These are phyloP conservation scores for Biscogniauxia mediterranea DNA, from an alignment of 2,329 filamentous ascomycete species.

Conservation along the genomic window DNA sequence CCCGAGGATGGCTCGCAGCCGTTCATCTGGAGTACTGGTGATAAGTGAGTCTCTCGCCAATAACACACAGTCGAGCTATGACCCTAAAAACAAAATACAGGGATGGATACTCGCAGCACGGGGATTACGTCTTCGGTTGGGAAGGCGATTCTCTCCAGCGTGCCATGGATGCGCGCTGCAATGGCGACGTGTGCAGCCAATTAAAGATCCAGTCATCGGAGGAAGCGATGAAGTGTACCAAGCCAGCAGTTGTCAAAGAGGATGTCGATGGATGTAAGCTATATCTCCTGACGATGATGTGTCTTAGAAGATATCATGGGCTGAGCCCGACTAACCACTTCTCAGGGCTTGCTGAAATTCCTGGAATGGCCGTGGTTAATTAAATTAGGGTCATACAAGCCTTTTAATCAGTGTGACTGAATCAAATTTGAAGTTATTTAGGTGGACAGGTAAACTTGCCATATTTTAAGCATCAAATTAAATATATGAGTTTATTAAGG, in stretches of 20 bases:
- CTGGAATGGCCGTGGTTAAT: neutral
- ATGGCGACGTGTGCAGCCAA: conserved; percentile 10
- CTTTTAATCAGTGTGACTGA: too few species aligned
- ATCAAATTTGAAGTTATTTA: too few species aligned
- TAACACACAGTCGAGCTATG: neutral
- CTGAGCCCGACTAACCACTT: neutral
- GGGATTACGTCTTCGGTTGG: conserved; percentile 21
- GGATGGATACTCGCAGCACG: conserved; percentile 15
- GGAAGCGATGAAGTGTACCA: conserved; percentile 27
- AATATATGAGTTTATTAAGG: too few species aligned
- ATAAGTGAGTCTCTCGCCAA: conserved; percentile 17
- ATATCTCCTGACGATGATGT: neutral
- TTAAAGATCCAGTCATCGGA: conserved; percentile 21
- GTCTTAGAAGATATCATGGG: neutral
- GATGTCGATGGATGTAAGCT: conserved; percentile 32
- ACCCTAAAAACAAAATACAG: conserved; percentile 8
- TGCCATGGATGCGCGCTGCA: conserved; percentile 18
- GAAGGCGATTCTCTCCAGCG: conserved; percentile 16
- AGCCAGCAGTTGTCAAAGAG: conserved; percentile 19
- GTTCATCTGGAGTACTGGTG: conserved; percentile 30
- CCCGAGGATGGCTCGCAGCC: conserved; percentile 32
- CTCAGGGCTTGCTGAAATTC: neutral
- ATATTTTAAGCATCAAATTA: too few species aligned
- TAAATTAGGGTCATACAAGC: neutral
- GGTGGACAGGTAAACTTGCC: too few species aligned